These are phyloP conservation scores for Fragaria nilgerrensis DNA, from an alignment of 306 rosid genomes.

Conservation along the genomic window DNA sequence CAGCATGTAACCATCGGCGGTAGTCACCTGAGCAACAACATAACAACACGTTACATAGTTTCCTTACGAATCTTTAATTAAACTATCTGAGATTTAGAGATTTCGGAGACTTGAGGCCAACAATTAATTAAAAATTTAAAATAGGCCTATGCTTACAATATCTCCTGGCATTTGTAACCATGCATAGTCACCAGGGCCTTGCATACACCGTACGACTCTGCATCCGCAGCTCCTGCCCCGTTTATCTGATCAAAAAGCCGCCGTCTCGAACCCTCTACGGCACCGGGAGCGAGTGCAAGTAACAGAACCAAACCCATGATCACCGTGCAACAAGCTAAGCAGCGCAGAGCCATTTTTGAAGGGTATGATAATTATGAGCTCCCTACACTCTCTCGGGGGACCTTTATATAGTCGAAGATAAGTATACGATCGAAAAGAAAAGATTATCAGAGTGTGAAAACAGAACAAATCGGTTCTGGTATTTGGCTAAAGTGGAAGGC, in stretches of 20 bases:
- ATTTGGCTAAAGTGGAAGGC: neutral
- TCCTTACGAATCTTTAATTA: neutral
- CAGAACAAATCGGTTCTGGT: neutral
- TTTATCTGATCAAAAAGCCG: slow-evolving; percentile 13
- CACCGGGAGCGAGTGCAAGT: slow-evolving; percentile 16
- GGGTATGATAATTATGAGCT: neutral
- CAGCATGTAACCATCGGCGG: slow-evolving; percentile 70
- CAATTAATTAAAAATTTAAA: neutral
- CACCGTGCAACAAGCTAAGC: slow-evolving; percentile 24
- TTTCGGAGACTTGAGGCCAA: neutral
- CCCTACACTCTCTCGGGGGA: neutral
- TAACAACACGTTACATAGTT: neutral
- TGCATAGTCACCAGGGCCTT: slow-evolving; percentile 46
- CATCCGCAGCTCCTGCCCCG: neutral
- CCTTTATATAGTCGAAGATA: neutral
- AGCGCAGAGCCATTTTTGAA: slow-evolving; percentile 34
- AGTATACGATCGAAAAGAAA: neutral
- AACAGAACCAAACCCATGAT: slow-evolving; percentile 9
- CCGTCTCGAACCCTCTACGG: slow-evolving; percentile 28
- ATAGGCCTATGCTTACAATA: slow-evolving; percentile 32
- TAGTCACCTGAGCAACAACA: slow-evolving; percentile 57
- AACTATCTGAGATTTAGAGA: neutral
- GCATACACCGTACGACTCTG: slow-evolving; percentile 55
- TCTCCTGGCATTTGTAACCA: slow-evolving; percentile 87
- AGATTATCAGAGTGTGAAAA: neutral